phyloP scores from a whole-genome alignment of 2,329 filamentous ascomycete species.

The Microsporum audouinii region DNA sequence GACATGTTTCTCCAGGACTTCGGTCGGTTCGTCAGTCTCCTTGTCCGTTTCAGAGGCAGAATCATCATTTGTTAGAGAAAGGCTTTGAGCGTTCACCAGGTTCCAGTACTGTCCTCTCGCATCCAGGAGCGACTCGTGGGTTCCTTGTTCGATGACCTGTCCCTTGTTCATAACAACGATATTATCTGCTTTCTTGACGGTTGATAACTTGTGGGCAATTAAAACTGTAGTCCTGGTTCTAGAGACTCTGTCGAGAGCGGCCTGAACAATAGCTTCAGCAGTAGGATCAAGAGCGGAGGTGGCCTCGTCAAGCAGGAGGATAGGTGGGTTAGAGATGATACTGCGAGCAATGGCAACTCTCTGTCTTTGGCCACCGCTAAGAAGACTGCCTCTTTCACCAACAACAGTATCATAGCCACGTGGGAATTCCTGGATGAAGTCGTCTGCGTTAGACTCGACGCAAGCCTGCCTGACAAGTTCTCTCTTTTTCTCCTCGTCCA shows the following conservation, averaged over 20 bases:
- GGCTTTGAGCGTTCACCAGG: slow-evolving; percentile 55
- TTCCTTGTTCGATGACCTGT: slow-evolving; percentile 75
- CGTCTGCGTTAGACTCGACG: slow-evolving; percentile 75
- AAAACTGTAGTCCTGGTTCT: slow-evolving; percentile 73
- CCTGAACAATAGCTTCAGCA: slow-evolving; percentile 76
- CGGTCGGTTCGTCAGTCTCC: slow-evolving; percentile 1
- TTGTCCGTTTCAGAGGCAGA: slow-evolving; percentile 8
- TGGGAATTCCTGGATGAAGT: slow-evolving; percentile 65
- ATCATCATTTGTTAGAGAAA: slow-evolving; percentile 10
- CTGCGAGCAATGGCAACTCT: slow-evolving; percentile 78
- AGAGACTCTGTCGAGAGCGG: slow-evolving; percentile 67
- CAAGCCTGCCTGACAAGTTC: slow-evolving; percentile 61
- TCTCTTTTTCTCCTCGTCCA: slow-evolving; percentile 50
- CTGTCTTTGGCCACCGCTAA: slow-evolving; percentile 84
- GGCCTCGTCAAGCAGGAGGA: slow-evolving; percentile 78
- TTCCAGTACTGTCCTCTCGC: slow-evolving; percentile 59
- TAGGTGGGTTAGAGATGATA: slow-evolving; percentile 70
- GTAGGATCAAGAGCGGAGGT: slow-evolving; percentile 78
- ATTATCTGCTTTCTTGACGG: slow-evolving; percentile 76
- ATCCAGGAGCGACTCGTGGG: slow-evolving; percentile 61
- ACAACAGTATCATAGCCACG: slow-evolving; percentile 80
- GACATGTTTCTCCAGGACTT: slow-evolving; percentile 4
- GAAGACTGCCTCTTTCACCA: slow-evolving; percentile 71
- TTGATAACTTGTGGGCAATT: slow-evolving; percentile 78
- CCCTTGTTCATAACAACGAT: slow-evolving; percentile 79